phyloP scores from a whole-genome alignment of 306 rosid genomes.

The Ammopiptanthus mongolicus region DNA sequence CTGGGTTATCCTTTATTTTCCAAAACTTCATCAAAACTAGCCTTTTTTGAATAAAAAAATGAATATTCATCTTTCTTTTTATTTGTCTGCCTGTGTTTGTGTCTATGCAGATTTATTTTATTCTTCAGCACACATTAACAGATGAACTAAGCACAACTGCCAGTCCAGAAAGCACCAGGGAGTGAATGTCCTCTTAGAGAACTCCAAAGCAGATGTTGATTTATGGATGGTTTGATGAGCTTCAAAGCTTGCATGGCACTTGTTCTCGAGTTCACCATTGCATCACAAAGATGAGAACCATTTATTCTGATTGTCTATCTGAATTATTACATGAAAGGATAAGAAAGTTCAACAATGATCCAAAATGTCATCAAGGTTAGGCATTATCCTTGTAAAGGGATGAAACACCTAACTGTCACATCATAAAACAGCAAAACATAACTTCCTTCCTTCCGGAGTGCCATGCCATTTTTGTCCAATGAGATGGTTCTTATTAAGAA shows the following conservation, averaged over 20 bases:
- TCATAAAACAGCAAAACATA: neutral
- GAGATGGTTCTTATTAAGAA: neutral
- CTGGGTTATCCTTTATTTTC: slow-evolving; percentile 18
- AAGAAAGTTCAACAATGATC: neutral
- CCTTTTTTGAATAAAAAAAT: neutral
- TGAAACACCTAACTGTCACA: neutral
- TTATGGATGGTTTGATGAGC: neutral
- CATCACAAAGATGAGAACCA: neutral
- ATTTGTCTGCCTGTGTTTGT: neutral
- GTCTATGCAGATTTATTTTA: neutral
- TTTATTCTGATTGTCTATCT: neutral
- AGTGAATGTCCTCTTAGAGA: neutral
- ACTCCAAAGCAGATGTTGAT: neutral
- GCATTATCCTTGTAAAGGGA: neutral
- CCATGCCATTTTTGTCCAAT: neutral
- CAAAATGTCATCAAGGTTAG: neutral
- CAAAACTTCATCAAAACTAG: neutral
- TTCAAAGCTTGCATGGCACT: neutral
- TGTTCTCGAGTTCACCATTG: neutral
- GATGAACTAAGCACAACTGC: slow-evolving; percentile 2
- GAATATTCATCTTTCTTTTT: neutral
- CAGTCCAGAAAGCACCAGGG: neutral
- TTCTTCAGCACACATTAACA: neutral
- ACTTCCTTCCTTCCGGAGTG: neutral
- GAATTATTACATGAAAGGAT: neutral